Evolutionary conservation across 192 early-diverging fungal species (phyloP).

Genomic region (Coemansia sp.): DNA sequence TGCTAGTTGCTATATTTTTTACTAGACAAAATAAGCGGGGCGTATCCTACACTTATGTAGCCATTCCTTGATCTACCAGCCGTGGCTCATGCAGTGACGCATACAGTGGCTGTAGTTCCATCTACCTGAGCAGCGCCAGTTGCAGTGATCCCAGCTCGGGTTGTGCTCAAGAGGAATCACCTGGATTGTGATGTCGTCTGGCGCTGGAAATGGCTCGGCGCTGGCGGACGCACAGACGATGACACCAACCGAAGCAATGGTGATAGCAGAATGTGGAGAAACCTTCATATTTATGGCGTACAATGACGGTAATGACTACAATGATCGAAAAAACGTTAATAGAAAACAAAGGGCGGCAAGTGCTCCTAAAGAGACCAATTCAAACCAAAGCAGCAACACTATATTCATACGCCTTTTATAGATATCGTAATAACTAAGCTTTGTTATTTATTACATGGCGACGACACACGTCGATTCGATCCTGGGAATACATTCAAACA

Average conservation of each 20-base stretch:
- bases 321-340: neutral
- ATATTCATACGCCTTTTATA: neutral
- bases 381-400: neutral
- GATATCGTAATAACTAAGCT: neutral
- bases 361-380: neutral
- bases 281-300: neutral
- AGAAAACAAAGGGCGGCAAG: neutral
- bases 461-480: neutral
- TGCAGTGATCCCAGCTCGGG: neutral
- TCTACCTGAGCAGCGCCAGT: neutral
- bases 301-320: neutral
- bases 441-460: neutral
- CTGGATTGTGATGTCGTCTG: neutral
- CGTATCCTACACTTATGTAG: no score
- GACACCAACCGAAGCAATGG: neutral
- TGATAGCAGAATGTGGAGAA: neutral
- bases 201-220: neutral
- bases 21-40: no score
- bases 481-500: neutral
- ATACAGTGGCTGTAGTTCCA: slow-evolving; percentile 2
- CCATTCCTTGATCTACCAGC: neutral
- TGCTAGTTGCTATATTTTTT: no score
- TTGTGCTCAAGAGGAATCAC: neutral
- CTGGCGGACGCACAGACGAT: neutral
- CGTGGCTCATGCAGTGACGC: neutral